These are phyloP conservation scores for Phytophthora palmivora DNA, from an alignment of 352 stramenopile species.

Conservation along the genomic window DNA sequence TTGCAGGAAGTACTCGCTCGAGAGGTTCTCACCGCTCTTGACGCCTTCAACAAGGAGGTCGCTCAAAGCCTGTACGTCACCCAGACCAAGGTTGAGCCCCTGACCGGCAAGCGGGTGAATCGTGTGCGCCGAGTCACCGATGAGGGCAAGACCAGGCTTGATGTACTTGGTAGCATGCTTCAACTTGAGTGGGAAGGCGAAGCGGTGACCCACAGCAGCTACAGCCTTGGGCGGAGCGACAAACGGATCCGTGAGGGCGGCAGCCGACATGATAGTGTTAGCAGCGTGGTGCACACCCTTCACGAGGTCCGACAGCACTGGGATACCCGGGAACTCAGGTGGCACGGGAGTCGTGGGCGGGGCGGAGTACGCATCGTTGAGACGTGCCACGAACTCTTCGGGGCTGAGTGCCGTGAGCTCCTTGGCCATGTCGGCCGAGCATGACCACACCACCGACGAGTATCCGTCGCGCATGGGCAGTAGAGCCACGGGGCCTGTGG, in stretches of 20 bases:
- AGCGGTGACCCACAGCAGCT: constrained; percentile 72
- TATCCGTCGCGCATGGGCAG: constrained; percentile 91
- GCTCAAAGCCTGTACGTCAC: constrained; percentile 88
- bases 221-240: constrained; percentile 73
- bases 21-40: constrained; percentile 80
- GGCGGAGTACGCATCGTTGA: constrained; percentile 82
- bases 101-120: constrained; percentile 97
- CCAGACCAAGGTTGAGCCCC: constrained; percentile 95
- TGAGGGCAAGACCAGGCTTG: constrained; percentile 86
- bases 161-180: constrained; percentile 90
- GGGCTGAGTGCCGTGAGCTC: constrained; percentile 75
- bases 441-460: constrained; percentile 93
- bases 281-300: constrained; percentile 79
- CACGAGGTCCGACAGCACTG: constrained; percentile 78
- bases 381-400: constrained; percentile 79
- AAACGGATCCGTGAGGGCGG: constrained; percentile 79
- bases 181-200: constrained; percentile 92
- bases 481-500: constrained; percentile 87
- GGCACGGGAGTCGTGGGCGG: constrained; percentile 54
- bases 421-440: constrained; percentile 79
- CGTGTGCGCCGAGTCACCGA: constrained; percentile 96
- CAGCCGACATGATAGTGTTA: constrained; percentile 79
- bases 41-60: constrained; percentile 80
- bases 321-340: constrained; percentile 79
- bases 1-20: constrained; percentile 76